These are phyloP conservation scores for Stachybotrys chartarum DNA, from an alignment of 2,329 filamentous ascomycete genomes.

Conservation along the genomic window DNA sequence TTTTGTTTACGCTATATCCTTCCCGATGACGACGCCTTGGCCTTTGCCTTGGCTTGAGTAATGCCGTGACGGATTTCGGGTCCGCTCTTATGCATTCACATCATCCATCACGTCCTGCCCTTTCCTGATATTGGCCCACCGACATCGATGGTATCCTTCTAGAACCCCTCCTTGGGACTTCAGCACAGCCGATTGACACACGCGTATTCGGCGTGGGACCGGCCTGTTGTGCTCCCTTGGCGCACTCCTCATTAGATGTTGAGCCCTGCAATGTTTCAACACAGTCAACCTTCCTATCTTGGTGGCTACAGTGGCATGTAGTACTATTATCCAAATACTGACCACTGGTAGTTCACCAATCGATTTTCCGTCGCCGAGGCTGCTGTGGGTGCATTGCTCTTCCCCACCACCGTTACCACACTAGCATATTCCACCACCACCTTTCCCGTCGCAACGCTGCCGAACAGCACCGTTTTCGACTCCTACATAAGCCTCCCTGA, in stretches of 20 bases:
- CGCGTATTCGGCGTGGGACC: neutral
- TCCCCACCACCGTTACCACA: neutral
- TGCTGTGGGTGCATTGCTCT: neutral
- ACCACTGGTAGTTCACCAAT: neutral
- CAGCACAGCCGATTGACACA: neutral
- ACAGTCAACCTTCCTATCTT: neutral
- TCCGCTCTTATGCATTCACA: neutral
- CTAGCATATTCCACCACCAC: neutral
- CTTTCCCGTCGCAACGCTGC: neutral
- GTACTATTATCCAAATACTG: neutral
- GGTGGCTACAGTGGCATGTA: neutral
- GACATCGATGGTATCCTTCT: neutral
- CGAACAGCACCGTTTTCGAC: neutral
- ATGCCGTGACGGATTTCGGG: neutral
- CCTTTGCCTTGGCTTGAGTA: neutral
- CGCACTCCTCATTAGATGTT: neutral
- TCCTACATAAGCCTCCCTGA: neutral
- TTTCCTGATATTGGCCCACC: neutral
- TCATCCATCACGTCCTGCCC: neutral
- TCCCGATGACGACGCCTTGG: no score
- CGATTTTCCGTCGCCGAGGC: neutral
- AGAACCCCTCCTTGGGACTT: neutral
- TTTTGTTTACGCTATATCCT: neutral
- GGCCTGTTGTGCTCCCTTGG: neutral
- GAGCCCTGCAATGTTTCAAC: neutral